Base-by-base conservation (phyloP, 352 stramenopile species). In the Phytopythium chamaehyphon region DNA sequence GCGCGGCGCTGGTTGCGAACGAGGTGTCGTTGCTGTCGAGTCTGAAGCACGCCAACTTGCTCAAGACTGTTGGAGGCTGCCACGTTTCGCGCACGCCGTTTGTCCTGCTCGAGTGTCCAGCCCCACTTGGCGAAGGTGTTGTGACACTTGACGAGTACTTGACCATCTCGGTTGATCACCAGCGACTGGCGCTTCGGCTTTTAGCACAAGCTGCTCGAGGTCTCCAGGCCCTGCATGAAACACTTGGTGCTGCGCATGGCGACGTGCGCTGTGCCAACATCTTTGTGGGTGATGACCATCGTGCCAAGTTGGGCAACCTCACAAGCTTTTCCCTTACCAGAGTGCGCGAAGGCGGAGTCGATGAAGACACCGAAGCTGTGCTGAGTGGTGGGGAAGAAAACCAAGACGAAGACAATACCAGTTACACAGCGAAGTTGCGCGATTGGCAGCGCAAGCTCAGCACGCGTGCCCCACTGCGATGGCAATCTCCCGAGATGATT, bases 141-240 rank as follows among this genome's bases (percentile, higher is more conserved):
- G 73, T 69, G n/a, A 70, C 68, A 23, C 50, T 88, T 12, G 79
- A 86, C 54, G 76, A 80, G 37, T 83, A 82, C 36, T 40, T 87
- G 9, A 66, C 56, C 18, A 47, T 71, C 37, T 73, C 61, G 1
- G 71, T 76, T 16, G 66, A 83, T 26, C 65, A 73, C 45, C 51
- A 59, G 5, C 66, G 61, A 21, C 56, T 68, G 35, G 42, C 71
- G 9, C 77, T 79, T 16, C 62, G 63, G 0, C 47, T 87, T 5
- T 58, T 90, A 8, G 55, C 64, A 12, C 74, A 88, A 40, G 69
- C 60, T 5, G 75, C 80, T 0, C 67, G 56, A 0, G 80, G 66
- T 9, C 50, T 90, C 2, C 55, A 79, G 62, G 85, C 76, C 36
- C 43, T 90, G 14, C 80, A 90, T 24, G 62, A 76, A 12, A 61